Percentiles rank a stretch among this genome's conserved stretches.
Conservation (phyloP, 441 rosid species). For the Omphalea diandra region DNA sequence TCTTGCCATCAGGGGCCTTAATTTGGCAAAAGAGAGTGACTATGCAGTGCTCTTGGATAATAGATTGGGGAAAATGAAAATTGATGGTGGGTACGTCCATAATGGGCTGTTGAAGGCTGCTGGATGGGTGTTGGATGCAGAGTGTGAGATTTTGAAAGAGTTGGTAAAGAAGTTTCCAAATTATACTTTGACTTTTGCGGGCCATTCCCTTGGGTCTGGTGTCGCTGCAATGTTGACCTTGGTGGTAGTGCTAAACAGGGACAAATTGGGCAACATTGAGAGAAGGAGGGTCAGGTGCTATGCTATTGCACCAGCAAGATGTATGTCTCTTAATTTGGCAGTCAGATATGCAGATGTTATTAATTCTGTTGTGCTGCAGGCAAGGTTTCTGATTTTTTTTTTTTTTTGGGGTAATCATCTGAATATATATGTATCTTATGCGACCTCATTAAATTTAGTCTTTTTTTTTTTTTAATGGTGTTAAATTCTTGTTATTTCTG, state of each 20-base stretch:
- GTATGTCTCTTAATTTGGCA: slow-evolving; percentile 90
- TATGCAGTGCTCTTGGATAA: slow-evolving; percentile 78
- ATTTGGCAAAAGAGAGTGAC: slow-evolving; percentile 85
- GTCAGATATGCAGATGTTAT: slow-evolving; percentile 91
- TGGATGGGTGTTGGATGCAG: slow-evolving; percentile 69
- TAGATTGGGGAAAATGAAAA: slow-evolving; percentile 67
- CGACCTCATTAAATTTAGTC: not conserved
- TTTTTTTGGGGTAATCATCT: not conserved
- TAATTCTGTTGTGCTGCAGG: slow-evolving; percentile 93
- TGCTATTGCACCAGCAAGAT: slow-evolving; percentile 93
- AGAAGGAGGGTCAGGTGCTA: slow-evolving; percentile 78
- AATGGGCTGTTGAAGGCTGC: slow-evolving; percentile 87
- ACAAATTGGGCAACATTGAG: slow-evolving; percentile 63
- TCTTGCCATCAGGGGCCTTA: slow-evolving; percentile 71
- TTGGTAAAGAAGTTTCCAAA: slow-evolving; percentile 56
- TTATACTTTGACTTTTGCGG: slow-evolving; percentile 78
- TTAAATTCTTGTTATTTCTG: not conserved
- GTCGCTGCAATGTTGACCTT: slow-evolving; percentile 77
- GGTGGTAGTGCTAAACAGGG: slow-evolving; percentile 52
- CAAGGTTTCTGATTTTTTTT: slow-evolving; percentile 26
- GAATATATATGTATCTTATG: not conserved
- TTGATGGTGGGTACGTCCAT: slow-evolving; percentile 92
- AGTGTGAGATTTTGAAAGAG: slow-evolving; percentile 61
- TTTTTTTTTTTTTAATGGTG: not conserved
- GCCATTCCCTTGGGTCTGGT: slow-evolving; percentile 97